These are phyloP conservation scores for Cryphonectria radicalis DNA, from an alignment of 2,329 filamentous ascomycete species.

Conservation along the genomic window DNA sequence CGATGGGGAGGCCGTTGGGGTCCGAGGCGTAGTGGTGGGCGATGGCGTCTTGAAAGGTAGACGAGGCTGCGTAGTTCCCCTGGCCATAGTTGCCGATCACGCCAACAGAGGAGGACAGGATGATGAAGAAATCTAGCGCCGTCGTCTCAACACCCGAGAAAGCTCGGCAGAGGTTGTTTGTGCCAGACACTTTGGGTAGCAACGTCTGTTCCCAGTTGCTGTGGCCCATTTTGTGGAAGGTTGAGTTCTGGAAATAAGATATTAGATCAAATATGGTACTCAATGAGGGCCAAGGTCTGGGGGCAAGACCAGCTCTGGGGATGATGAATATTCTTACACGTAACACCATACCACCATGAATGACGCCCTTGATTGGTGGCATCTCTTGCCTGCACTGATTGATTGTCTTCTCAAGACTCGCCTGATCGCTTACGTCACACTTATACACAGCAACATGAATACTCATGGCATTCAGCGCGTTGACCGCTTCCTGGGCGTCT, in stretches of 20 bases:
- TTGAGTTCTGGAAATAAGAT: background rate
- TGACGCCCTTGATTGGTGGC: background rate
- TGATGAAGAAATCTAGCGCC: background rate
- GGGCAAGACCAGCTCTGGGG: no score
- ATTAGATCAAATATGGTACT: background rate
- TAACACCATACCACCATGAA: background rate
- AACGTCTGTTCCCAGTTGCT: background rate
- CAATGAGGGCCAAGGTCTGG: no score
- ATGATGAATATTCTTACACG: background rate
- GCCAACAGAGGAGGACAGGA: background rate
- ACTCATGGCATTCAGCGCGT: background rate
- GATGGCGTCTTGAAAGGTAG: background rate
- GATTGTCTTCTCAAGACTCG: background rate
- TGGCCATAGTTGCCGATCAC: background rate
- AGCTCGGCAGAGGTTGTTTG: background rate
- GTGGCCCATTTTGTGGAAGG: background rate
- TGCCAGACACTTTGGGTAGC: background rate
- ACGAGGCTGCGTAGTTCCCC: background rate
- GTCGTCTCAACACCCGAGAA: background rate
- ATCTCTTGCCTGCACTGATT: background rate
- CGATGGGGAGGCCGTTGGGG: background rate
- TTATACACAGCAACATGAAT: background rate
- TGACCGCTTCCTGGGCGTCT: background rate
- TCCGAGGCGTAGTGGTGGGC: background rate
- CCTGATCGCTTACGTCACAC: background rate